Base-by-base conservation (phyloP, 2,329 filamentous ascomycete species). In the Epichloe brachyelytri region DNA sequence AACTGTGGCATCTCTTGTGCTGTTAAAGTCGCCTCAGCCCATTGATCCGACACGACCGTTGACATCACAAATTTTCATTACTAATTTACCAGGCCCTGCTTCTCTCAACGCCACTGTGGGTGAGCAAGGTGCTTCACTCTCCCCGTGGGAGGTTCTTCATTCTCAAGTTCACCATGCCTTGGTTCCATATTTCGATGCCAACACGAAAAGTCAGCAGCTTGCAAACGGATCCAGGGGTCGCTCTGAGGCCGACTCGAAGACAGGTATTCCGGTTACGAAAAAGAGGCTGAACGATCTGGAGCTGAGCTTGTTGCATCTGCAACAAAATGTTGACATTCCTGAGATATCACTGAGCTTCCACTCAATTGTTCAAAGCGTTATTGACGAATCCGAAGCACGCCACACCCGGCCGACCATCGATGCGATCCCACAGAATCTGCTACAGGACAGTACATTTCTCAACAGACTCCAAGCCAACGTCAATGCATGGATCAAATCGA, bases 401-500 rank as follows among this genome's bases (percentile, higher is more conserved):
- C 78, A 82, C 55, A 71, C 76, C 17, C 85, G 85, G 57, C 82
- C 89, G 1, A 81, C 84, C 0, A 80, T 90, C 43, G 88, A 96
- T 43, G 70, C 88, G 54, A 86, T 98, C 45, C 85, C 88, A 2
- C 62, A 79, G 8, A 70, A 79, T 11, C 77, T 94, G n/a, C 74
- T 96, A 36, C 83, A 88, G 53, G 93, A 96, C 68, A 95, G 88
- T 61, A 82, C 82, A 11, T 94, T 98, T 59, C 83, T 96, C 61
- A 98, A 98, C 68, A 89, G 85, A 59, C 75, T 99, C 38, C 93
- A 97, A 65, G 85, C 87, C 48, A 93, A 85, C 46, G 93, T 97
- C 54, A 98, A 97, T 66, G 84, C 85, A 56, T 99, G 93, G 93
- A 98, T 98, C 71, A 95, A 95, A 71, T 95, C 91, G 11, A 98